Base-by-base conservation (phyloP, 2,329 filamentous ascomycete genomes). In the Cadophora gregata region DNA sequence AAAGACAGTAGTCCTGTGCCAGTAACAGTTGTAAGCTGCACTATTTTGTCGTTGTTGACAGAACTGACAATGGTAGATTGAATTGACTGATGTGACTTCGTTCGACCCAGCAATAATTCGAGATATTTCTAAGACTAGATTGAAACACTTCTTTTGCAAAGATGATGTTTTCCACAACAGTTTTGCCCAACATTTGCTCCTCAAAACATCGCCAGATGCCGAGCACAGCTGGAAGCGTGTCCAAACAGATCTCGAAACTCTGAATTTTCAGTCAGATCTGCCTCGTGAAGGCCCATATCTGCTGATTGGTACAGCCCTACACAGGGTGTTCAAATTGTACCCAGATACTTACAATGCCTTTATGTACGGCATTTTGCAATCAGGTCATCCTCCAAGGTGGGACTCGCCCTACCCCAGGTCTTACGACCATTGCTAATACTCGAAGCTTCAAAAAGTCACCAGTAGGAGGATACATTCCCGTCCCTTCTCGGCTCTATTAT, bases 401-500 rank as follows among this genome's bases (percentile, higher is more conserved):
- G 25, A 33, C 80, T 65, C 5, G 14, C 42, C 10, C 9, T n/a
- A 21, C 14, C 21, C 1, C 12, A 19, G 10, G 7, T 33, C 21
- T 50, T 25, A 31, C 19, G 33, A 53, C 19, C 14, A 7, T 45
- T 19, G 27, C 29, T 53, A 21, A 38, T 9, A 50, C 19, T 24
- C 31, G 25, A 27, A 66, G 64, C 25, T 66, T 63, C 45, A 25
- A 53, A 9, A 38, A 27, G n/a, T 38, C 36, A 5, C 50, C 51
- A 19, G n/a, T 25, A 25, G 36, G 36, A 29, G 70, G 81, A 45
- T 80, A 77, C 48, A 79, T 82, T 53, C 81, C 78, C 1, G 86
- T 90, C 0, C 87, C 87, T 4, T 89, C 86, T 9, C 80, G 87
- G 19, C 78, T 88, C 0, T 88, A 88, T 77, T 85, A 79, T 75